Percentiles rank a stretch among this genome's conserved stretches.
phyloP scores from a whole-genome alignment of 768 basidiomycete species.

The Boletus barrowsii region DNA sequence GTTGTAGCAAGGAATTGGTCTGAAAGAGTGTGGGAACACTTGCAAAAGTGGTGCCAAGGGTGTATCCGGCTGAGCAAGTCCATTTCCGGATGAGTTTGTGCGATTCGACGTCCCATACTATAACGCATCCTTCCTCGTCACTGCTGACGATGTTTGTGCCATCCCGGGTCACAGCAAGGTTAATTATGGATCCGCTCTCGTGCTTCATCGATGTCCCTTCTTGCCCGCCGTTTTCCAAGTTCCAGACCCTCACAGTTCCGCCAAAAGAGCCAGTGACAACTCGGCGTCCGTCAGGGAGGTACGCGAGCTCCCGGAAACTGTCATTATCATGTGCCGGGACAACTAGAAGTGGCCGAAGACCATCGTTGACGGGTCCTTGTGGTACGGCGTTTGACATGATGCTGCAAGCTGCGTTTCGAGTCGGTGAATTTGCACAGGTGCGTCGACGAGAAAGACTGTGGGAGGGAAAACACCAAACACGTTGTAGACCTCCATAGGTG shows the following conservation, averaged over 20 bases:
- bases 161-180: not conserved
- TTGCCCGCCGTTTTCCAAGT: not conserved
- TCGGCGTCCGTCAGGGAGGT: conserved; percentile 4
- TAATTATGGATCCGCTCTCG: not conserved
- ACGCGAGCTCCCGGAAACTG: not conserved
- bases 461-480: too few species aligned
- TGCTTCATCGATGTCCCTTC: not conserved
- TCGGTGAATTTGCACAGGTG: too few species aligned
- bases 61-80: too few species aligned
- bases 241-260: not conserved
- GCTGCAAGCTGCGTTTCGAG: too few species aligned
- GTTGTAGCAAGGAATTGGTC: too few species aligned
- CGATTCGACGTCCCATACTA: not conserved
- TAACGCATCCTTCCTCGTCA: not conserved
- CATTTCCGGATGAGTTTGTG: not conserved
- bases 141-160: not conserved
- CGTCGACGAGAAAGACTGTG: too few species aligned
- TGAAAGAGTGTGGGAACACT: too few species aligned
- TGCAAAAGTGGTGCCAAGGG: too few species aligned
- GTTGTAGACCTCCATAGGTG: too few species aligned
- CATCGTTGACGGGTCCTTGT: too few species aligned
- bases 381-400: too few species aligned
- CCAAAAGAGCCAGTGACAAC: not conserved
- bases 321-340: not conserved
- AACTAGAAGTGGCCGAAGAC: too few species aligned